Evolutionary conservation across 495 filamentous ascomycete genomes (phyloP).

Genomic region (Tuber calosporum): DNA sequence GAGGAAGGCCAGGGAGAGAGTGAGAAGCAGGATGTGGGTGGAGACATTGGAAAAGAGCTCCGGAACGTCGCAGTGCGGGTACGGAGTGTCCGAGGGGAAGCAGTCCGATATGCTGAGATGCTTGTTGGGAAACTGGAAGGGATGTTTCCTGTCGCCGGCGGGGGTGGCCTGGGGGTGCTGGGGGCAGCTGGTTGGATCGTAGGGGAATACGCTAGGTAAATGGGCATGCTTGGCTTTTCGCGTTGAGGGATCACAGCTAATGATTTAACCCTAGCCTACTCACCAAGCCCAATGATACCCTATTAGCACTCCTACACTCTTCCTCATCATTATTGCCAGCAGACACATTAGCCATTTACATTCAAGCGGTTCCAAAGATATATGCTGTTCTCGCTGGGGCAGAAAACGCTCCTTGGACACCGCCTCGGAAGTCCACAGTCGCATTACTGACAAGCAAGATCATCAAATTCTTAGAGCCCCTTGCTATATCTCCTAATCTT

Average conservation of each 20-base stretch:
- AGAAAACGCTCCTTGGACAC: constrained; percentile 54
- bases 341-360: constrained; percentile 60
- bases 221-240: neutral
- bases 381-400: constrained; percentile 60
- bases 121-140: constrained; percentile 52
- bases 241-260: constrained; percentile 1
- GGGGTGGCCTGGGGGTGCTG: constrained; percentile 52
- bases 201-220: constrained; percentile 69
- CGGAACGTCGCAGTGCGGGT: constrained; percentile 90
- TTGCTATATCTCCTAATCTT: constrained; percentile 71
- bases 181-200: constrained; percentile 71
- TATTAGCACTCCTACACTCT: constrained; percentile 64
- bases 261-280: constrained; percentile 42
- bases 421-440: constrained; percentile 59
- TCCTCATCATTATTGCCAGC: constrained; percentile 57
- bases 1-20: constrained; percentile 29
- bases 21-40: constrained; percentile 52
- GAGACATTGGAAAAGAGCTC: constrained; percentile 72
- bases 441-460: constrained; percentile 70
- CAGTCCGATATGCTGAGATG: constrained; percentile 75
- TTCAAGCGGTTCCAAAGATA: constrained; percentile 84
- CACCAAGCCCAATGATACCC: constrained; percentile 55
- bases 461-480: constrained; percentile 68
- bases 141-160: constrained; percentile 47
- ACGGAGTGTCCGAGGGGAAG: constrained; percentile 64